These are phyloP conservation scores for Eugenia klotzschiana DNA, from an alignment of 441 rosid genomes.

Conservation along the genomic window DNA sequence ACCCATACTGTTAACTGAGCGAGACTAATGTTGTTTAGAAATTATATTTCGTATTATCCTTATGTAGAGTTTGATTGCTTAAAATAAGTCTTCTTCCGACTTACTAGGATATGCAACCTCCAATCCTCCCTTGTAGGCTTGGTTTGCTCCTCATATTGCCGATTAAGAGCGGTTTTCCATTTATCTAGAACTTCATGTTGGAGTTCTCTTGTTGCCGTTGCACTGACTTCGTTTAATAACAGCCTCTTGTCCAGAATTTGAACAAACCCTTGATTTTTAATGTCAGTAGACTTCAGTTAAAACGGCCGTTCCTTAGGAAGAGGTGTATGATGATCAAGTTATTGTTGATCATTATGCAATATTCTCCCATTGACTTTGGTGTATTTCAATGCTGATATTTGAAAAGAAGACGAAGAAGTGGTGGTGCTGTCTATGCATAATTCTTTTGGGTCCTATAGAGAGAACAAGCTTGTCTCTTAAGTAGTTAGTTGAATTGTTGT, in stretches of 20 bases:
- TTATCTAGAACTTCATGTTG: not conserved
- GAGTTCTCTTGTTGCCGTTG: not conserved
- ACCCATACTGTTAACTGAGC: not conserved
- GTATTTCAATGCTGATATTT: not conserved
- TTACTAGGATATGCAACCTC: not conserved
- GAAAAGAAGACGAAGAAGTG: not conserved
- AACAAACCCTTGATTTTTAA: not conserved
- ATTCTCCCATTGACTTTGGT: not conserved
- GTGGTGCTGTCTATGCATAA: not conserved
- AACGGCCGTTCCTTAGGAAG: not conserved
- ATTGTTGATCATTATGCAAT: not conserved
- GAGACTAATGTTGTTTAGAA: not conserved
- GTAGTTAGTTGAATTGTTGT: not conserved
- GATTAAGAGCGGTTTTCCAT: not conserved
- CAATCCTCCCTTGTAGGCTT: not conserved
- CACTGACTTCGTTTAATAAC: not conserved
- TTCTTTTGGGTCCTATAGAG: not conserved
- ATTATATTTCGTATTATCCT: not conserved
- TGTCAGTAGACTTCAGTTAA: not conserved
- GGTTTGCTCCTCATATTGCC: not conserved
- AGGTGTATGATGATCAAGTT: not conserved
- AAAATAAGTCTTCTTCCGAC: not conserved
- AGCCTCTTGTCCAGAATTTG: not conserved
- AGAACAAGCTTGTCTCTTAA: not conserved
- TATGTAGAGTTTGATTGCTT: not conserved